Conservation (phyloP, 306 rosid genomes). For the Pueraria montana region DNA sequence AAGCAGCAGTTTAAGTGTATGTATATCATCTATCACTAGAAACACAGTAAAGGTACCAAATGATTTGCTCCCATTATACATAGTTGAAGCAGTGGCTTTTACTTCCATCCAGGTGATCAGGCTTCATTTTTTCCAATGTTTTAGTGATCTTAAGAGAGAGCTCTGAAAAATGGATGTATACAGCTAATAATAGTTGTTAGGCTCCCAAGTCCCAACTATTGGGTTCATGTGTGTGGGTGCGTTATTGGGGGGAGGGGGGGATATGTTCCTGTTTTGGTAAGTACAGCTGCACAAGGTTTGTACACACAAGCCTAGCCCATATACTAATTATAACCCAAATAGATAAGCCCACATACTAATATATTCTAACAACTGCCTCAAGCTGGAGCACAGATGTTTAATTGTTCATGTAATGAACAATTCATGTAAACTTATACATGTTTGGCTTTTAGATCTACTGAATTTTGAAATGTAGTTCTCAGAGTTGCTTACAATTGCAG, state of each 20-base stretch:
- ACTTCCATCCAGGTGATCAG: neutral
- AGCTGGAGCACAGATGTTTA: neutral
- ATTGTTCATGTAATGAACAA: constrained; percentile 11
- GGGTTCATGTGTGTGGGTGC: neutral
- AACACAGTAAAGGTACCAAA: no score
- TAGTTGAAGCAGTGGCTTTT: neutral
- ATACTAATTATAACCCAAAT: no score
- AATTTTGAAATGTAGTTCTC: constrained; percentile 31
- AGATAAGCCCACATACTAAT: no score
- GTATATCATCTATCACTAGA: no score
- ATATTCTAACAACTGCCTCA: neutral
- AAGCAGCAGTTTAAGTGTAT: no score
- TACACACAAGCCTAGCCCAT: neutral
- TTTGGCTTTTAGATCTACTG: constrained; percentile 26
- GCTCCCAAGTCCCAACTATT: neutral
- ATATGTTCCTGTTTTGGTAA: neutral
- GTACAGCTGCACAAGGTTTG: no score
- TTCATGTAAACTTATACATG: constrained; percentile 15
- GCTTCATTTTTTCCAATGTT: neutral
- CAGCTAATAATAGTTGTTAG: neutral
- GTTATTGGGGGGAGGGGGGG: neutral
- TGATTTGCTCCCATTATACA: neutral
- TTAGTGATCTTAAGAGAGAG: neutral
- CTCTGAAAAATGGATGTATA: neutral
- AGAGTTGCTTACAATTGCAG: constrained; percentile 61